Base-by-base conservation (phyloP, 108 stramenopile species). In the Heterococcus sp. region DNA sequence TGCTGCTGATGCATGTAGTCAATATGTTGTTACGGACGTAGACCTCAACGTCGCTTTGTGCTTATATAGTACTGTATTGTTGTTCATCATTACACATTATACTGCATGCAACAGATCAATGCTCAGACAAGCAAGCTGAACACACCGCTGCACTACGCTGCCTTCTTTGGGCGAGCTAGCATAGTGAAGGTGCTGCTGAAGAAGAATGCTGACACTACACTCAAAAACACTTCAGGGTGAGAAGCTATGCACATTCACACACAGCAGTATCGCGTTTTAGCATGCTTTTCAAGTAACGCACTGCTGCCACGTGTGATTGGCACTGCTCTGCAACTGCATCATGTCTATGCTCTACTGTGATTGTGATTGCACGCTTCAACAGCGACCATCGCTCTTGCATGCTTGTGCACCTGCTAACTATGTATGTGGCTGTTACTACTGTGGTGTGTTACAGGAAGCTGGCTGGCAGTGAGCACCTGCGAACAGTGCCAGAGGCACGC, bases 111-210 rank as follows among this genome's bases (percentile, higher is more conserved):
- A 27, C n/a, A 66, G 65, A 8, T 75, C 34, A 63, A 75, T 66
- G 31, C 38, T 32, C 63, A 63, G 27, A 75, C 32, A 35, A 75
- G 38, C 65, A 37, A 38, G 11, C 65, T 64, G 65, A 75, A 75
- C 65, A 38, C 74, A n/a, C 74, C 74, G 21, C 74, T 75, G n/a
- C 74, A 75, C 74, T 75, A 75, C 65, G 74, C 74, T 3, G 58
- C 58, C 3, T 75, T 75, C 65, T 75, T 75, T 37, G 74, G 74
- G 1, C 63, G 74, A 4, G 58, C 36, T 39, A 35, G 34, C 3
- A 38, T 75, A 4, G 74, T 39, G 29, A n/a, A 66, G 29, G 5
- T 39, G 8, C 65, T 75, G 26, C 3, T 75, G 26, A 66, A 21
- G 38, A 37, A 27, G 36, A 37, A 37, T 1, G 74, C 74, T 26